Conservation (phyloP, 192 early-diverging fungal genomes). For the Neocallimastix lanati region DNA sequence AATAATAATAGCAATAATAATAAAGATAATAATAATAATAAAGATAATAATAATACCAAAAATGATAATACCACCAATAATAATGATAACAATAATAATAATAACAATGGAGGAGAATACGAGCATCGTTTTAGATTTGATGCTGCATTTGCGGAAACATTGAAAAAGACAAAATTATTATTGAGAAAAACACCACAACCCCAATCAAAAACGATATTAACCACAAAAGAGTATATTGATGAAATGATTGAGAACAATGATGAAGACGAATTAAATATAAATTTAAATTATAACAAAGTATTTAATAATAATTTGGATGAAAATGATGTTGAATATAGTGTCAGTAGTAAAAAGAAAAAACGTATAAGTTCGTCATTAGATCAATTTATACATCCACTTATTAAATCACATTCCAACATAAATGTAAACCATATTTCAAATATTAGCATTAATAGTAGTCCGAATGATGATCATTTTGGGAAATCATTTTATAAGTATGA, state of each 20-base stretch:
- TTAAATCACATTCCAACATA: neutral
- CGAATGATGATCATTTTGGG: neutral
- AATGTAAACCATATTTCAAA: neutral
- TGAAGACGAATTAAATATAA: neutral
- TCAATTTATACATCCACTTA: too few relatives aligned
- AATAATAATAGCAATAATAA: too few relatives aligned
- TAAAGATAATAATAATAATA: neutral
- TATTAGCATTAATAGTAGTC: neutral
- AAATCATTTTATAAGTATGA: neutral
- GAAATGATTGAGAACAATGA: neutral
- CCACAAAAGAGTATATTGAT: neutral
- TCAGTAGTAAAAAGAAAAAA: neutral
- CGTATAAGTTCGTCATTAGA: neutral
- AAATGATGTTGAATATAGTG: neutral
- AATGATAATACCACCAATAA: neutral
- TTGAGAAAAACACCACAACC: neutral
- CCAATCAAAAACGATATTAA: neutral
- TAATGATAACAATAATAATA: neutral
- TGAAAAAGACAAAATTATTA: neutral
- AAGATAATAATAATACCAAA: neutral
- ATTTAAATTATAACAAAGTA: neutral
- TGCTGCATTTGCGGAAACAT: neutral
- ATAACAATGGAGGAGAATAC: neutral
- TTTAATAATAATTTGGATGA: neutral
- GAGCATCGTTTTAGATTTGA: neutral